Evolutionary conservation across 495 filamentous ascomycete species (phyloP), one percentile per base, ranked within the genome.

Genomic region (Lentithecium fluviatile): DNA sequence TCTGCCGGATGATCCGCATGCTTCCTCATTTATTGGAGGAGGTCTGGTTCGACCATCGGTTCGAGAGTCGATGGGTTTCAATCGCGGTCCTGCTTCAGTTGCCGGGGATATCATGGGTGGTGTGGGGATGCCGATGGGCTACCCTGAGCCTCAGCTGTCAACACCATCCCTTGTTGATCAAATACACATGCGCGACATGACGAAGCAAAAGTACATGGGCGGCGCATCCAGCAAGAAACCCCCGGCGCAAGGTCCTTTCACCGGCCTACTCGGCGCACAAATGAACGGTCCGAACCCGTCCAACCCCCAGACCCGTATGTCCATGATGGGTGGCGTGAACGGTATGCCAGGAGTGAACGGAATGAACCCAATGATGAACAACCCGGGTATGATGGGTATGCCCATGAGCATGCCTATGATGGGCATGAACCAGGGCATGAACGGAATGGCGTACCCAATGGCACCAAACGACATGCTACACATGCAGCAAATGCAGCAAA

Each of bases 1-100:
- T 60, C 75, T 98, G 38, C 94, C 94, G 15, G 84, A 84, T 45
- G 94, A 97, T 72, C 94, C 94, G 6, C 96, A 95, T 64, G 45
- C 49, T 3, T 24, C 32, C 17, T 13, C 40, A n/a, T 43, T 63
- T 45, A 85, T 85, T 54, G 92, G 92, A 10, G 89, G 91, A 13
- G 82, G 90, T 53, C 73, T 97, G 13, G 85, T 95, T 21, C 88
- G 88, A 60, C 80, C 82, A 10, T 68, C 86, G 1, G 84, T 87
- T 37, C 82, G 93, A 25, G 91, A 96, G 74, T 87, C 88, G 5
- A 56, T 65, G 50, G 61, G 65, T 24, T 62, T 85, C 53, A 64
- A 60, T 26, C 59, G 47, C 40, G 84, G 83, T 52, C 82, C 85
- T 12, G 74, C 78, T n/a, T 83, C 82, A 6, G 74, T 78, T n/a